phyloP scores from a whole-genome alignment of 345 rosid species.

The Murraya paniculata region DNA sequence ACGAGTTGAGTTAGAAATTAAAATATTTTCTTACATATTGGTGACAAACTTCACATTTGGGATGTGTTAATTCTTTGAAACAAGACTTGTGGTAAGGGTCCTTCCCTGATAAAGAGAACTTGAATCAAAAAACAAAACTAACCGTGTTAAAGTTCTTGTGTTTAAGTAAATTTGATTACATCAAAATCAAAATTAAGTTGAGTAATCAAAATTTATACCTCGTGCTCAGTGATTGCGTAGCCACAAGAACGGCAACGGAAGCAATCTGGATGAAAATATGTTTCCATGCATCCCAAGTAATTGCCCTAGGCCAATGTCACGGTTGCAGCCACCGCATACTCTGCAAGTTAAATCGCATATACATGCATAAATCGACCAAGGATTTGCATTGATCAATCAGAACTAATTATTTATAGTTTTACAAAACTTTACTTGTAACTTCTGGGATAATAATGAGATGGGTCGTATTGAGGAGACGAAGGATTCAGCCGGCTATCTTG shows the following conservation, averaged over 20 bases:
- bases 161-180: not conserved
- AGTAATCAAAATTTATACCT: slow-evolving; percentile 40
- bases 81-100: slow-evolving; percentile 86
- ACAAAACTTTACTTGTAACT: slow-evolving; percentile 42
- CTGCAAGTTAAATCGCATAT: slow-evolving; percentile 35
- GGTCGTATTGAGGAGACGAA: slow-evolving; percentile 49
- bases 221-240: slow-evolving; percentile 70
- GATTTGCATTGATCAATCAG: not conserved
- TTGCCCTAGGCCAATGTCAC: slow-evolving; percentile 64
- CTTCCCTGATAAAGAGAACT: slow-evolving; percentile 77
- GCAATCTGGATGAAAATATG: slow-evolving; percentile 86
- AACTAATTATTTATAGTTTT: no score
- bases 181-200: not conserved
- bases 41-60: slow-evolving; percentile 93
- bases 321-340: slow-evolving; percentile 73
- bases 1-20: not conserved
- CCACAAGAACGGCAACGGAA: slow-evolving; percentile 72
- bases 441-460: slow-evolving; percentile 42
- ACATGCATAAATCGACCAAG: not conserved
- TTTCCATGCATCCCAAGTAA: slow-evolving; percentile 82
- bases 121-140: slow-evolving; percentile 38
- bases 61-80: slow-evolving; percentile 86
- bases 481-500: slow-evolving; percentile 37
- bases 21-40: slow-evolving; percentile 64
- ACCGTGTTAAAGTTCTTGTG: slow-evolving; percentile 1